A percentile compares a stretch with the other conserved stretches of the same genome.
These are phyloP conservation scores for Lachancea sp. DNA, from an alignment of 805 yeast genomes.

Conservation along the genomic window DNA sequence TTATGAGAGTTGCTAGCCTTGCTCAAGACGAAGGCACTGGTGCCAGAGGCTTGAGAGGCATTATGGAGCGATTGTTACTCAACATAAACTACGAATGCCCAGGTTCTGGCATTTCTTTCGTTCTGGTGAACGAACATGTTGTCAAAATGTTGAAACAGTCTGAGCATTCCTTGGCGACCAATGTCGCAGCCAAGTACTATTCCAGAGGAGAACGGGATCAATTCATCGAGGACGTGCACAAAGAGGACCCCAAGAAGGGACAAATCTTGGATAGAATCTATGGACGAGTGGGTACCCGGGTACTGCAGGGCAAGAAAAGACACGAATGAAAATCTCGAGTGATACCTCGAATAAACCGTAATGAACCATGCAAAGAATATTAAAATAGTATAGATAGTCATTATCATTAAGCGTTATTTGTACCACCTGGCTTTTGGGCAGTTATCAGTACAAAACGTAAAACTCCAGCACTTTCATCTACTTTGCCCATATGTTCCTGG, in stretches of 20 bases:
- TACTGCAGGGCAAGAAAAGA: conserved; percentile 8
- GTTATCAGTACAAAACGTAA: conserved; percentile 21
- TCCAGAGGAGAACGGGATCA: conserved; percentile 38
- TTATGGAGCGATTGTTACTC: conserved; percentile 46
- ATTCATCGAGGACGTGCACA: conserved; percentile 36
- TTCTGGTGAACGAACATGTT: conserved; percentile 41
- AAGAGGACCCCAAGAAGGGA: conserved; percentile 39
- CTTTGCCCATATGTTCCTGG: conserved; percentile 24
- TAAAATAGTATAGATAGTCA: not conserved
- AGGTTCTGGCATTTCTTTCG: conserved; percentile 47
- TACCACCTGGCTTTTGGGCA: conserved; percentile 25
- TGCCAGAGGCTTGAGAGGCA: conserved; percentile 52
- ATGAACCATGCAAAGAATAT: not conserved
- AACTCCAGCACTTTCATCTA: conserved; percentile 26
- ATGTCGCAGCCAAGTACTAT: conserved; percentile 39
- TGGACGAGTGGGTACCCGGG: conserved; percentile 20
- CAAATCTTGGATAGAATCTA: conserved; percentile 31
- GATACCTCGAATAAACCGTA: not conserved
- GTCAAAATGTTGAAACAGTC: conserved; percentile 35
- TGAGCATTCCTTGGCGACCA: conserved; percentile 27
- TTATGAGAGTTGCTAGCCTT: conserved; percentile 41
- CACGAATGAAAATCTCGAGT: conserved; percentile 2
- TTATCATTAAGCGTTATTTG: not conserved
- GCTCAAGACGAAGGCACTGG: conserved; percentile 53
- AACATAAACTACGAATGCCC: conserved; percentile 55